Evolutionary conservation across 352 stramenopile genomes (phyloP), one percentile per base, ranked within the genome.

Genomic region (Pythium pectinolyticum): DNA sequence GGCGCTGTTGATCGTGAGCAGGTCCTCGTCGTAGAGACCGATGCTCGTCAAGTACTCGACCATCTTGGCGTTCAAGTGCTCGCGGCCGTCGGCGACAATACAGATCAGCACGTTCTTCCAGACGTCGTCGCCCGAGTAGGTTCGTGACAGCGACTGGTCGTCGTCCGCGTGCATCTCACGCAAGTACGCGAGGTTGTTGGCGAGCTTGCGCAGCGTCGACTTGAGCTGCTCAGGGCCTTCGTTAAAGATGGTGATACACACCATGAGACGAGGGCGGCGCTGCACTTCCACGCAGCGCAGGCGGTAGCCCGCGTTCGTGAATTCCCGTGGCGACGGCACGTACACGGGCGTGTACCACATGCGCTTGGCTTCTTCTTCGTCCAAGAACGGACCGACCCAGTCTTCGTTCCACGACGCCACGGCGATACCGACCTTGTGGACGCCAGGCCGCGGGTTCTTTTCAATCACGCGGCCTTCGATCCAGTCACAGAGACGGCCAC

Each of bases 191-290:
- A 94, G 75, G 61, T 95, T 95, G 74, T 92, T 94, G 49, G 79
- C 78, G 2, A 95, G 68, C 67, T 94, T 95, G 57, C 84, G 78
- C 7, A 95, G 67, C 47, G 86, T 92, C 7, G 66, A 73, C 52
- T 88, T 86, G 3, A 95, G 69, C 55, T 92, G 76, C 31, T 79
- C 66, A 5, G 80, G 80, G 0, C 68, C 70, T 72, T 95, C 86
- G 60, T 95, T 95, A 70, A 89, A 95, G 72, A 93, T 91, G 27
- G 84, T 95, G 66, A 95, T 91, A 53, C 84, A 90, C 30, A 95
- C 83, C 80, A 95, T 88, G 5, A 94, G 68, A n/a, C 77, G 64
- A 5, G 84, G 86, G 0, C 83, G 80, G 25, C 86, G 81, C 8
- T 81, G 65, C 41, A 85, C 82, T 68, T 94, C 83, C 45, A 94